Evolutionary conservation across 2,329 filamentous ascomycete genomes (phyloP), one percentile per base, ranked within the genome.

Genomic region (Xylariaceae sp.): DNA sequence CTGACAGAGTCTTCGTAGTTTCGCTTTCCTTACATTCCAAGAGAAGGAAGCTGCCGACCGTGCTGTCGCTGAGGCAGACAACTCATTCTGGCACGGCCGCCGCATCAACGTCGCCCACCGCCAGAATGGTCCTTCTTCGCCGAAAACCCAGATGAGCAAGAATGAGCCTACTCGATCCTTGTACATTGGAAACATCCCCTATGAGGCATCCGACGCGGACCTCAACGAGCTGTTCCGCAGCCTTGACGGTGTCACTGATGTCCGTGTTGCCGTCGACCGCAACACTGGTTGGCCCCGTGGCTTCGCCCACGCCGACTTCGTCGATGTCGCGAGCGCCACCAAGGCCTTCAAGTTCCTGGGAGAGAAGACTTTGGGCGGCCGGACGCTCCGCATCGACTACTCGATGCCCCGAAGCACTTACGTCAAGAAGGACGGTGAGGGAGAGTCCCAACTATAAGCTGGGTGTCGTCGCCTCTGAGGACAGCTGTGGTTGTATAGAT

Each of bases 171-270:
- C 80, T 50, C 82, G 79, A 66, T 88, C 85, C 1, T 74, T 95
- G 35, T 95, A 87, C 75, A 81, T 96, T 63, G 89, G 90, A 62
- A 94, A 94, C 75, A 83, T 96, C 72, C 85, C 88, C 8, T 94
- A 88, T 68, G 88, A 95, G 73, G 87, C 91, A 75, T 88, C 87
- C 6, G 90, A 95, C 67, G 81, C 82, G 51, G 90, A 95, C 65
- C 76, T 96, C 51, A 91, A 91, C 72, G 78, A 84, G 51, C 72
- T 95, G 30, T 92, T 95, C 79, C 76, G 79, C 55, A 79, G 83
- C 29, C 76, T 95, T 56, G 74, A 79, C 48, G 86, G 88, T 68
- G 79, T 92, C 47, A 73, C 79, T 51, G 88, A 91, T 65, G 84
- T 95, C 47, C 84, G 91, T 57, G 86, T 95, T 53, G 87, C 90